Percentiles rank a stretch among this genome's conserved stretches.
Evolutionary conservation across 2,329 filamentous ascomycete species (phyloP).

Genomic region (Rhynchosporium secalis): DNA sequence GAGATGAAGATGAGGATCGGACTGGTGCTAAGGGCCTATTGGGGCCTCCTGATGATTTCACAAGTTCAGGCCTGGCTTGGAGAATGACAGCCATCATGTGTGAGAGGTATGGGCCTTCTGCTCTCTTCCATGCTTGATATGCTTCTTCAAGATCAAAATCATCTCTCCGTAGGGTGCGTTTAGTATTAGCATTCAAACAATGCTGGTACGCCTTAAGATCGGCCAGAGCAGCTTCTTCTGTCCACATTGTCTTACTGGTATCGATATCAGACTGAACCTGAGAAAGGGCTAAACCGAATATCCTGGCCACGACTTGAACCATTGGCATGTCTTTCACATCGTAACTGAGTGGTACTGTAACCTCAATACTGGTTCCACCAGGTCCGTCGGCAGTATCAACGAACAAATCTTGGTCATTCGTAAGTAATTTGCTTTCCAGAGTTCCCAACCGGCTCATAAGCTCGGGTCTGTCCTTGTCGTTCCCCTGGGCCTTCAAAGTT

Average conservation of each 20-base stretch:
- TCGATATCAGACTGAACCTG: conserved; percentile 88
- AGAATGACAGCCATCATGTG: conserved; percentile 93
- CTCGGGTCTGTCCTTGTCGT: conserved; percentile 82
- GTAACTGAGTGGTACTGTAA: conserved; percentile 79
- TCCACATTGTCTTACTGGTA: conserved; percentile 78
- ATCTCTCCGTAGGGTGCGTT: conserved; percentile 70
- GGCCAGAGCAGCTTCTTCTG: conserved; percentile 83
- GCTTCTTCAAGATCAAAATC: conserved; percentile 91
- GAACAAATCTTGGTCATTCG: conserved; percentile 87
- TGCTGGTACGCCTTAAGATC: conserved; percentile 95
- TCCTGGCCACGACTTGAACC: conserved; percentile 80
- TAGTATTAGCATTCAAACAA: conserved; percentile 78
- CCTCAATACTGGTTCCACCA: conserved; percentile 70
- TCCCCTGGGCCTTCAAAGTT: conserved; percentile 80
- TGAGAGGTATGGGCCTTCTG: conserved; percentile 82
- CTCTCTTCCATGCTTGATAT: conserved; percentile 87
- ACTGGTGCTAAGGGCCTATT: conserved; percentile 61
- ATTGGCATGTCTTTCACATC: conserved; percentile 97
- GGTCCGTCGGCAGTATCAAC: conserved; percentile 59
- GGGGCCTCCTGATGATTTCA: conserved; percentile 55
- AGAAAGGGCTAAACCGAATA: conserved; percentile 78
- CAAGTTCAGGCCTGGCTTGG: conserved; percentile 79
- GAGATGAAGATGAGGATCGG: conserved; percentile 49
- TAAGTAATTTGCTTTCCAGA: conserved; percentile 89
- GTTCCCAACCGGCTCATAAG: conserved; percentile 75